Conservation (phyloP, 306 rosid species). For the Gillenia trifoliata region DNA sequence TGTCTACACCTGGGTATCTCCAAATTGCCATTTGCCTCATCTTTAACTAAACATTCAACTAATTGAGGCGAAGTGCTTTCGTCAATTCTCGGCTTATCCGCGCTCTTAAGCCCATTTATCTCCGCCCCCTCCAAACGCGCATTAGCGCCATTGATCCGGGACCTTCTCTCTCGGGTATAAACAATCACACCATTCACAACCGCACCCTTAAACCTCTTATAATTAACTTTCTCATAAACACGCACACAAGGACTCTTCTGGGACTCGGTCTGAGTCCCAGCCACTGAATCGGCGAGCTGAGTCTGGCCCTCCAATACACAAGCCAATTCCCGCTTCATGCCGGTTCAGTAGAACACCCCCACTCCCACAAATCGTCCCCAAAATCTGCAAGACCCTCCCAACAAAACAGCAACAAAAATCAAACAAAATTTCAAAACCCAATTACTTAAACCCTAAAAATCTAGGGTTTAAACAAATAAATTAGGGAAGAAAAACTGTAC, state of each 20-base stretch:
- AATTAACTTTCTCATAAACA: slow-evolving; percentile 24
- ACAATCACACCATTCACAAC: slow-evolving; percentile 70
- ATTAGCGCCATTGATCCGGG: slow-evolving; percentile 22
- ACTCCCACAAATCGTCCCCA: slow-evolving; percentile 11
- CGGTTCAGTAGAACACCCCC: slow-evolving; percentile 6
- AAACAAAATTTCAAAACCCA: not conserved
- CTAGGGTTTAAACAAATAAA: slow-evolving; percentile 7
- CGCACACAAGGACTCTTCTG: slow-evolving; percentile 17
- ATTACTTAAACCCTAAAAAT: slow-evolving; percentile 1
- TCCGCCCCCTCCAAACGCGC: slow-evolving; percentile 21
- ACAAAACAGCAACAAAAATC: not conserved
- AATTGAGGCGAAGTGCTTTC: slow-evolving; percentile 2
- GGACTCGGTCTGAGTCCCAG: slow-evolving; percentile 20
- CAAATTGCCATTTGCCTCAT: not conserved
- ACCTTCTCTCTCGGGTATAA: slow-evolving; percentile 60
- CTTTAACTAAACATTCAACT: slow-evolving; percentile 20
- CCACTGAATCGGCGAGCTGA: slow-evolving; percentile 29
- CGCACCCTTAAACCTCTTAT: slow-evolving; percentile 36
- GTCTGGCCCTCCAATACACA: slow-evolving; percentile 32
- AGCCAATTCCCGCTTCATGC: slow-evolving; percentile 49
- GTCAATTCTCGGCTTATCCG: slow-evolving; percentile 9
- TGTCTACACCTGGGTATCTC: slow-evolving; percentile 10
- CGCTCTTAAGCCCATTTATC: slow-evolving; percentile 13
- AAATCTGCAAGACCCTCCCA: slow-evolving; percentile 17
- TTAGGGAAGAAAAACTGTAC: slow-evolving; percentile 16